Evolutionary conservation across 2,329 filamentous ascomycete genomes (phyloP).

Genomic region (Phialophora macrospora): DNA sequence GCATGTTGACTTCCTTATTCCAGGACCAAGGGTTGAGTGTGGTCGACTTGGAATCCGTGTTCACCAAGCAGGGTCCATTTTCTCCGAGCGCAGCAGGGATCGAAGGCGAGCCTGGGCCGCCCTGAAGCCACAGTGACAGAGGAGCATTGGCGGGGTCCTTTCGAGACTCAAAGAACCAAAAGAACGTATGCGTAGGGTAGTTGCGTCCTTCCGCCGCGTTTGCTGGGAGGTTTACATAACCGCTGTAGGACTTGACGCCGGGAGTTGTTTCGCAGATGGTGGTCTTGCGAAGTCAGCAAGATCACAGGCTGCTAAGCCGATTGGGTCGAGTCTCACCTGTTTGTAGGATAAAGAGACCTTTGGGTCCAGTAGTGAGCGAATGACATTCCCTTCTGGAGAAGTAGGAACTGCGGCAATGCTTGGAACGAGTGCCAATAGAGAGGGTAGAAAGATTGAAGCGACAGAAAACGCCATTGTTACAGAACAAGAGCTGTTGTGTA

Average conservation of each 20-base stretch:
- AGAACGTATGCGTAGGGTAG: slow-evolving; percentile 64
- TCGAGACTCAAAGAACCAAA: slow-evolving; percentile 57
- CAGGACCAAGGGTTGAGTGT: slow-evolving; percentile 65
- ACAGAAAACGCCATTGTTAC: slow-evolving; percentile 2
- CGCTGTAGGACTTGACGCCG: slow-evolving; percentile 62
- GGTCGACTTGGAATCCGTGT: slow-evolving; percentile 57
- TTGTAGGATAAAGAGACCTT: slow-evolving; percentile 52
- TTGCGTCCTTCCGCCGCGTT: slow-evolving; percentile 52
- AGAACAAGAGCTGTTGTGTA: not conserved
- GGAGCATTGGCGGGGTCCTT: slow-evolving; percentile 53
- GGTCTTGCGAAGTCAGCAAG: slow-evolving; percentile 51
- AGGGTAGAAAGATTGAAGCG: not conserved
- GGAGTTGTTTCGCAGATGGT: slow-evolving; percentile 55
- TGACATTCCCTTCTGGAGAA: slow-evolving; percentile 2
- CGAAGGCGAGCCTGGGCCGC: slow-evolving; percentile 58
- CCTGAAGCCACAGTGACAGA: slow-evolving; percentile 54
- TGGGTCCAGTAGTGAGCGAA: slow-evolving; percentile 16
- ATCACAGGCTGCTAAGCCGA: not conserved
- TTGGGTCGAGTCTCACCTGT: slow-evolving; percentile 42
- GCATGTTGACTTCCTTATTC: slow-evolving; percentile 59
- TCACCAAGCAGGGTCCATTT: slow-evolving; percentile 59
- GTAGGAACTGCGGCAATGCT: slow-evolving; percentile 6
- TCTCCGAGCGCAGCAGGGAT: slow-evolving; percentile 57
- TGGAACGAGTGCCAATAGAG: slow-evolving; percentile 3
- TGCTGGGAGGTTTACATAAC: slow-evolving; percentile 63